Evolutionary conservation across 2,329 filamentous ascomycete genomes (phyloP).

Genomic region (Chaetomiaceae sp.): DNA sequence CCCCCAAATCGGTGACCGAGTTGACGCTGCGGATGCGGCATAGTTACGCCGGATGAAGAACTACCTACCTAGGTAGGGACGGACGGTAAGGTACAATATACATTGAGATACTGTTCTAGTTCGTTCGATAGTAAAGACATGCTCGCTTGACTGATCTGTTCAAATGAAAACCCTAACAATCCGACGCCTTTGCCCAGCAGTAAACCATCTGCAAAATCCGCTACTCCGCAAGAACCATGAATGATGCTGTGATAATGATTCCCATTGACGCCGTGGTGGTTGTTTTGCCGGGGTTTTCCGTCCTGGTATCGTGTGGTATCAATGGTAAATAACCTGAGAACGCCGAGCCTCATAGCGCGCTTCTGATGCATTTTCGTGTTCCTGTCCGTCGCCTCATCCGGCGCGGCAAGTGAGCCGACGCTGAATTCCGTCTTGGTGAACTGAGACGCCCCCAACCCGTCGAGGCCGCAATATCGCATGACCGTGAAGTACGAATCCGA

Average conservation of each 20-base stretch:
- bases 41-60: too few species aligned
- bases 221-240: not conserved
- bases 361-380: not conserved
- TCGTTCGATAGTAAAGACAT: not conserved
- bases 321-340: not conserved
- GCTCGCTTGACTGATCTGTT: not conserved
- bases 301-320: not conserved
- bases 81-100: too few species aligned
- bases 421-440: not conserved
- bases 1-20: too few species aligned
- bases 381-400: not conserved
- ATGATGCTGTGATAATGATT: not conserved
- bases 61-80: too few species aligned
- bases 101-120: not conserved
- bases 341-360: not conserved
- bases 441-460: not conserved
- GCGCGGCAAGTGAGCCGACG: too few species aligned
- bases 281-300: not conserved
- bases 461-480: too few species aligned
- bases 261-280: not conserved
- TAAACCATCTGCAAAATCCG: not conserved
- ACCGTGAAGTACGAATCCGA: conserved; percentile 4
- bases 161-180: not conserved
- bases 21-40: too few species aligned
- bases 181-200: not conserved